phyloP scores from a whole-genome alignment of 2,329 filamentous ascomycete species.

The Claviceps pusilla region DNA sequence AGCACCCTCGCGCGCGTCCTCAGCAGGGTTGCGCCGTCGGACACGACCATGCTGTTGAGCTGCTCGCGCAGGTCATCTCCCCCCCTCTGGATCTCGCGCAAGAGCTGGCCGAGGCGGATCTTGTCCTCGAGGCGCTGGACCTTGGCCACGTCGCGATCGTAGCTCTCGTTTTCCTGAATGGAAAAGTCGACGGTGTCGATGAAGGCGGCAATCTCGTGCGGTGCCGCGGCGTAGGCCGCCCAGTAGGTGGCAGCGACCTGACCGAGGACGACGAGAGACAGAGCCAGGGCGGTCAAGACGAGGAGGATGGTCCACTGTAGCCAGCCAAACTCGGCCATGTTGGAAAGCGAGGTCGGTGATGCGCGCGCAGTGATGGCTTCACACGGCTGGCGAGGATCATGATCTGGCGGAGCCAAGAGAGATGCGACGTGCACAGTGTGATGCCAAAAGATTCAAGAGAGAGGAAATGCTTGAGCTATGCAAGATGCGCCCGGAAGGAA shows the following conservation, averaged over 20 bases:
- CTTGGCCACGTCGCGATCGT: slow-evolving; percentile 43
- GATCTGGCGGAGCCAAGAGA: slow-evolving; percentile 2
- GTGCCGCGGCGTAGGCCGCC: slow-evolving; percentile 41
- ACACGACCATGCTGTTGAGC: slow-evolving; percentile 36
- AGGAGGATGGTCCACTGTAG: slow-evolving; percentile 44
- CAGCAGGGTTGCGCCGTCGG: slow-evolving; percentile 27
- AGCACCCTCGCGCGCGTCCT: slow-evolving; percentile 35
- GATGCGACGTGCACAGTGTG: not conserved
- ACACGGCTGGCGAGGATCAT: slow-evolving; percentile 1
- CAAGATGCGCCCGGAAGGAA: not conserved
- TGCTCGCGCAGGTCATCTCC: slow-evolving; percentile 48
- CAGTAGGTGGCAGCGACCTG: slow-evolving; percentile 38
- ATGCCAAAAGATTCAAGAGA: not conserved
- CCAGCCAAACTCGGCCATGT: slow-evolving; percentile 36
- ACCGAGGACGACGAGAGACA: slow-evolving; percentile 38
- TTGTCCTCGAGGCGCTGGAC: slow-evolving; percentile 47
- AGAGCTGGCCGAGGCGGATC: slow-evolving; percentile 39
- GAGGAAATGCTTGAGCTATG: not conserved
- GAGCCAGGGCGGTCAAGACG: slow-evolving; percentile 40
- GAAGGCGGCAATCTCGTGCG: slow-evolving; percentile 41
- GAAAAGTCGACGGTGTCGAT: slow-evolving; percentile 48
- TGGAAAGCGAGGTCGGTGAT: slow-evolving; percentile 13
- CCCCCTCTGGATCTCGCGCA: slow-evolving; percentile 46
- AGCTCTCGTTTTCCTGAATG: slow-evolving; percentile 48
- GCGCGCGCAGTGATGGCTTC: slow-evolving; percentile 8